phyloP scores from a whole-genome alignment of 495 filamentous ascomycete species.

The Penicillium crystallinum region DNA sequence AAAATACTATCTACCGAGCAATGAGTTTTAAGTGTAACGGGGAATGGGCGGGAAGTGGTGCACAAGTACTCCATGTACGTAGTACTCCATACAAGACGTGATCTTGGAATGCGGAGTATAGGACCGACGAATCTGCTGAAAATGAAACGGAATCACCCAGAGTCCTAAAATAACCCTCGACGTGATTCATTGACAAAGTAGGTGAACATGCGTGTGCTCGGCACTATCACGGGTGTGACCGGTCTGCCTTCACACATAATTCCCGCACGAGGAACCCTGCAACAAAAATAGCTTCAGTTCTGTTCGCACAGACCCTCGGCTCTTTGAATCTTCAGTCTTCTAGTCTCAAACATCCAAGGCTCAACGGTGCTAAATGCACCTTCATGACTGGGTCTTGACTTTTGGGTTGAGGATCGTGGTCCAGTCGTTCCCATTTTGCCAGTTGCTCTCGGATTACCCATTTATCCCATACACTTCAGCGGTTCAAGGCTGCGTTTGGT shows the following conservation, averaged over 20 bases:
- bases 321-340: neutral
- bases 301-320: neutral
- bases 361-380: conserved; percentile 9
- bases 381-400: conserved; percentile 4
- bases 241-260: neutral
- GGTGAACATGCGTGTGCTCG: neutral
- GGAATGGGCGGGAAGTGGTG: too few species aligned
- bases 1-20: too few species aligned
- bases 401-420: conserved; percentile 6
- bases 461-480: conserved; percentile 12
- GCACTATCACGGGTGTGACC: neutral
- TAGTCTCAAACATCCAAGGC: neutral
- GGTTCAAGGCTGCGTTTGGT: conserved; percentile 31
- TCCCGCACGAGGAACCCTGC: neutral
- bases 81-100: too few species aligned
- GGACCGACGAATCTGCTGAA: neutral
- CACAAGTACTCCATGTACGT: too few species aligned
- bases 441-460: neutral
- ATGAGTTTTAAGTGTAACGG: too few species aligned
- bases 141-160: neutral
- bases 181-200: neutral
- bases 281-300: neutral
- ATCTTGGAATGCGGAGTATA: too few species aligned
- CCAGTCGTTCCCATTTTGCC: neutral
- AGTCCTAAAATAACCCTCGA: neutral